Evolutionary conservation across 2,329 filamentous ascomycete genomes (phyloP).

Genomic region (Fusarium devonianum): DNA sequence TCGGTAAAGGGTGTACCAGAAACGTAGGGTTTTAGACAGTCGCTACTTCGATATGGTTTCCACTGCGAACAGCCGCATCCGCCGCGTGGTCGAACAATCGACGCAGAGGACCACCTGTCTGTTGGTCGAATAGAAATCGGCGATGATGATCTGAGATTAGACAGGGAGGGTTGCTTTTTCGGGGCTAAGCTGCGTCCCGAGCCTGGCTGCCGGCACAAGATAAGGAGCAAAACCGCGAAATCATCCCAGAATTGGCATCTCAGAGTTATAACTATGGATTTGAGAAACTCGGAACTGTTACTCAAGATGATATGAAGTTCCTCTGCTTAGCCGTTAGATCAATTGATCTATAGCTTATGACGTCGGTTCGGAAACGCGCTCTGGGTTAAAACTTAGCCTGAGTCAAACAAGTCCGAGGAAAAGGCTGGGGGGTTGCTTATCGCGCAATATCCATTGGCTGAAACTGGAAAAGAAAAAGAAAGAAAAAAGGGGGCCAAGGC

Average conservation of each 20-base stretch:
- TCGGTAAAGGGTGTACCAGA: too few relatives aligned
- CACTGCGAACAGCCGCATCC: too few relatives aligned
- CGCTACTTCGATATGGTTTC: too few relatives aligned
- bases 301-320: neutral
- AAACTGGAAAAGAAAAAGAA: conserved; percentile 16
- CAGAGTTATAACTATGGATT: too few relatives aligned
- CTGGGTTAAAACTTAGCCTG: neutral
- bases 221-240: neutral
- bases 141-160: conserved; percentile 38
- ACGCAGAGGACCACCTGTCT: too few relatives aligned
- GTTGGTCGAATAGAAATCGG: conserved; percentile 22
- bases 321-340: neutral
- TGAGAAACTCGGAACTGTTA: too few relatives aligned
- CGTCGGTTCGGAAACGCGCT: neutral
- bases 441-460: conserved; percentile 22
- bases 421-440: conserved; percentile 25
- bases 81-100: too few relatives aligned
- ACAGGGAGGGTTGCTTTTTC: conserved; percentile 16
- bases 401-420: conserved; percentile 12
- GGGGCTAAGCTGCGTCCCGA: neutral
- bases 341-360: neutral
- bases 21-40: too few relatives aligned
- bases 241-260: conserved; percentile 3
- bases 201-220: conserved; percentile 1
- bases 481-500: conserved; percentile 7